phyloP scores from a whole-genome alignment of 345 rosid genomes.

The Bretschneidera sinensis region DNA sequence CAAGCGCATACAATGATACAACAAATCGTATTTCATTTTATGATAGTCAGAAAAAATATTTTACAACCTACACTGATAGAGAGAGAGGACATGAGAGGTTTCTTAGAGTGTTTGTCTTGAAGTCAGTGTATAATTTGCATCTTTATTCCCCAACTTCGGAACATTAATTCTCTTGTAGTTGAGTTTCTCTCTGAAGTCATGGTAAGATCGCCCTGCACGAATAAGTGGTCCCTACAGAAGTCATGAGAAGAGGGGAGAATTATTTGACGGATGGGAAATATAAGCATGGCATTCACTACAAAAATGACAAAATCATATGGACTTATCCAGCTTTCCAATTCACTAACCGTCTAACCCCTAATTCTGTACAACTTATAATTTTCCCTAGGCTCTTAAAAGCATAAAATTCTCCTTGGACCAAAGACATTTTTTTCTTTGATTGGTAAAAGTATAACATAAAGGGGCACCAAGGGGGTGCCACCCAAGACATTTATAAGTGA shows the following conservation, averaged over 20 bases:
- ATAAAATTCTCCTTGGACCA: no score
- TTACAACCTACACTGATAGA: constrained; percentile 2
- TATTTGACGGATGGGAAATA: background rate
- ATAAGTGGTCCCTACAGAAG: constrained; percentile 18
- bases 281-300: no score
- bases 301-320: no score
- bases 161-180: background rate
- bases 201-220: background rate
- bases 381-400: no score
- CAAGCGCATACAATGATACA: background rate
- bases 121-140: no score
- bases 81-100: background rate
- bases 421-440: no score
- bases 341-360: no score
- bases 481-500: no score
- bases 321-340: no score
- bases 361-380: no score
- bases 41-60: background rate
- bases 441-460: no score
- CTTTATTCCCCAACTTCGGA: background rate
- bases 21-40: background rate
- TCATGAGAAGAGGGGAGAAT: background rate
- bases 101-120: background rate
- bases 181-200: background rate
- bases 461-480: no score